Base-by-base conservation (phyloP, 1,139 yeast species). In the Protomyces inundatus region DNA sequence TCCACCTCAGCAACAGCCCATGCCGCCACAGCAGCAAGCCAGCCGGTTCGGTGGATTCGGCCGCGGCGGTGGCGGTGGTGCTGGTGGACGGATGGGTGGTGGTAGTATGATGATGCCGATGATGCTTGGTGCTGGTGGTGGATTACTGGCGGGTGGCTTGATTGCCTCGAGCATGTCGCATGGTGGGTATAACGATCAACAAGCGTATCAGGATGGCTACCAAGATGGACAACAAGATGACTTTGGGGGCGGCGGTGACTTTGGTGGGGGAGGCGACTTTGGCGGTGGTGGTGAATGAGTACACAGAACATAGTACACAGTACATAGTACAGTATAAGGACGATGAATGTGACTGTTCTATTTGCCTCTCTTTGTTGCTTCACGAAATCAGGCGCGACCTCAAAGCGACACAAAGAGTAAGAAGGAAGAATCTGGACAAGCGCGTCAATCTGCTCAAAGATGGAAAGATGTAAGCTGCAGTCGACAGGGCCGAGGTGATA, bases 61-160 rank as follows among this genome's bases (percentile, higher is more conserved):
- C 55, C 77, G 79, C 16, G 70, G 75, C 61, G 77, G 79, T 58
- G 68, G 71, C 64, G 81, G 84, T 14, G 54, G 77, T 9, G 77
- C 79, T 58, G 68, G 71, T 64, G 81, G 84, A 14, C 48, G 77
- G 7, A 42, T 42, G 48, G 16, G n/a, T 23, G 48, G 48, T 1
- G 48, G 48, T 14, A 30, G 48, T 6, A 42, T 42, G 48, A 42
- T 42, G 48, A 42, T 42, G 48, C 48, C 48, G 23, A 42, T 42
- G 76, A 84, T 87, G 36, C 74, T 86, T 72, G 96, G 95, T 69
- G 86, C 84, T 0, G 95, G 93, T 69, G 93, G 87, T 37, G 96
- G 96, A 75, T 72, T 88, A 65, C 75, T 88, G 5, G 95, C 95
- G 65, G 95, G 95, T 66, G 77, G 84, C 78, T 73, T 86, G 66